Base-by-base conservation (phyloP, 2,329 filamentous ascomycete genomes). In the Alternaria infectoria region DNA sequence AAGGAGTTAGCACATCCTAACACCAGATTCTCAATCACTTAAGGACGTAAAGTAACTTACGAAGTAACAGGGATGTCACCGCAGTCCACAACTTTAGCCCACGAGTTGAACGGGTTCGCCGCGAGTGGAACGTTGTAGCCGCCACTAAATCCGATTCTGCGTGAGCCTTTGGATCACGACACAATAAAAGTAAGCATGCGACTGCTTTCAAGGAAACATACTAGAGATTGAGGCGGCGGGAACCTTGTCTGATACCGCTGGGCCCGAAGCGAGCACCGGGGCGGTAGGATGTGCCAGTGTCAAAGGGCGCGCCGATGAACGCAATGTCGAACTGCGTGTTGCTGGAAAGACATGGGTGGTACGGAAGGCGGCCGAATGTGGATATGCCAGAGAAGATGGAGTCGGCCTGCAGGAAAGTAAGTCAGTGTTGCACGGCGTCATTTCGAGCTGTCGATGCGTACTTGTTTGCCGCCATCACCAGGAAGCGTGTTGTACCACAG, bases 351-450 rank as follows among this genome's bases (percentile, higher is more conserved):
- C 93, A 96, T 4, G 91, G 91, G 61, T 86, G 87, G 80, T 96
- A 96, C 6, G 90, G 89, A 45, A 96, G 82, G 54, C 92, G 89
- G 11, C 92, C 93, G 76, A 96, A 96, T 8, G 93, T 96, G 1
- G 91, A 91, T 74, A 96, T 96, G 26, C 93, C 93, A 1, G 91
- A 95, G 81, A 96, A 96, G 61, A 96, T 92, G 0, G 92, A 93
- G 78, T 96, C 92, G 63, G 92, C 92, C 90, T 94, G 64, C 44
- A 36, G 4, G 50, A 23, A 45, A 3, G 66, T 78, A 59, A 77
- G 65, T 64, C 40, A 32, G 47, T 57, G 28, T 23, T 26, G 21
- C 15, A 15, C 30, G 4, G 9, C 46, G 23, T 5, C 12, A n/a
- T 44, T 2, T 13, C 4, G 17, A 5, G 36, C 7, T 44, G 8